Conservation (phyloP, 768 basidiomycete species). For the Lactifluus rugatus region DNA sequence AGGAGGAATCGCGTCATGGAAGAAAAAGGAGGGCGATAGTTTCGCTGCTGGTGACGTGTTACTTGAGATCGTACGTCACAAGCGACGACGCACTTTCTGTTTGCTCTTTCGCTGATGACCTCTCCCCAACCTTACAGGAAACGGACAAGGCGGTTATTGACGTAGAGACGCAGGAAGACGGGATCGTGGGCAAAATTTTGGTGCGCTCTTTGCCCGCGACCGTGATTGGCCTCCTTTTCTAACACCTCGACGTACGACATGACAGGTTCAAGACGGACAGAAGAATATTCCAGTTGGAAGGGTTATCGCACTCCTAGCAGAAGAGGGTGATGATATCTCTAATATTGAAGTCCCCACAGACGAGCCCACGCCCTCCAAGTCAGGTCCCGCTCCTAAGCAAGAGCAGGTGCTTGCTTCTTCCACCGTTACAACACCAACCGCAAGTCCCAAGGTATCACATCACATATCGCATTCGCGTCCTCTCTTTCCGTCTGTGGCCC, state of each 20-base stretch:
- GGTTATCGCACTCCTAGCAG: conserved; percentile 84
- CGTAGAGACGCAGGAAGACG: conserved; percentile 97
- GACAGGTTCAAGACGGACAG: conserved; percentile 62
- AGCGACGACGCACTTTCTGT: not conserved
- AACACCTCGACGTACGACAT: not conserved
- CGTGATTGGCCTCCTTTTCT: not conserved
- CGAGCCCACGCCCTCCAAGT: conserved; percentile 21
- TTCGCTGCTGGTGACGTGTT: conserved; percentile 79
- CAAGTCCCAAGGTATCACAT: conserved; percentile 24
- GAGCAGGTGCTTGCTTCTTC: conserved; percentile 25
- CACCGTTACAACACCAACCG: conserved; percentile 24
- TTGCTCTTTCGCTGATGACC: not conserved
- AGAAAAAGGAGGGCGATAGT: conserved; percentile 73
- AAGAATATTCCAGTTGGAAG: conserved; percentile 83
- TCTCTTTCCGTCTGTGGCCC: conserved; percentile 84
- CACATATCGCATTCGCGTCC: conserved; percentile 49
- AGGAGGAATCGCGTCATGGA: conserved; percentile 87
- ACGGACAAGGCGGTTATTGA: conserved; percentile 96
- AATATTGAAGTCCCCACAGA: conserved; percentile 58
- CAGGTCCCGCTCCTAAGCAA: not conserved
- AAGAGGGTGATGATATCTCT: conserved; percentile 93
- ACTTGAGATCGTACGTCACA: conserved; percentile 68
- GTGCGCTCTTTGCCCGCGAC: conserved; percentile 37
- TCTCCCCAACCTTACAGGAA: conserved; percentile 43
- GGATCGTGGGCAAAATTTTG: conserved; percentile 86